phyloP scores from a whole-genome alignment of 805 yeast species.

The Wickerhamiella parazyma region DNA sequence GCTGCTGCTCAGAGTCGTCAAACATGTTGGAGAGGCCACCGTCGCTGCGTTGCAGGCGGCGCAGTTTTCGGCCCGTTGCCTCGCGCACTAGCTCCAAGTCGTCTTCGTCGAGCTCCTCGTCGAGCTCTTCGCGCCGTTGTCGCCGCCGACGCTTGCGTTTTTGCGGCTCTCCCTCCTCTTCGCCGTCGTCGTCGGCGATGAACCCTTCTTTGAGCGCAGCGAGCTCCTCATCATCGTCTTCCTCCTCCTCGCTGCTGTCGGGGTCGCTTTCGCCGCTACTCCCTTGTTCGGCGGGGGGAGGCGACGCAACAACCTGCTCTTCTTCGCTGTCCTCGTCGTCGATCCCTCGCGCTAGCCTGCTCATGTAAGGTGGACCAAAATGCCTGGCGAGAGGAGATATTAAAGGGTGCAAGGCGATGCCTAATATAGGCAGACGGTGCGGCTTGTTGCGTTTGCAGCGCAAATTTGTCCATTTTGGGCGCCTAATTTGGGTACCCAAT shows the following conservation, averaged over 20 bases:
- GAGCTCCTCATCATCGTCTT: conserved; percentile 83
- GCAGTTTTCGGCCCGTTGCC: conserved; percentile 68
- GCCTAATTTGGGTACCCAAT: too few relatives aligned
- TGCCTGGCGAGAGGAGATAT: too few relatives aligned
- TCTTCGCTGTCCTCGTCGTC: conserved; percentile 15
- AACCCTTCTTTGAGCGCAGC: conserved; percentile 77
- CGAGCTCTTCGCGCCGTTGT: conserved; percentile 11
- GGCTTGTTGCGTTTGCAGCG: too few relatives aligned
- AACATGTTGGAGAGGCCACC: conserved; percentile 48
- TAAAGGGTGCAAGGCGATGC: too few relatives aligned
- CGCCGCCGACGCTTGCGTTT: conserved; percentile 15
- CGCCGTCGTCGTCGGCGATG: conserved; percentile 67
- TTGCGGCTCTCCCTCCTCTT: conserved; percentile 17
- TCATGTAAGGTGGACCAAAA: conserved; percentile 8
- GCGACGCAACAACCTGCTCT: conserved; percentile 1
- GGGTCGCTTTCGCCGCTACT: conserved; percentile 1
- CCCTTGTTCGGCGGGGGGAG: neutral
- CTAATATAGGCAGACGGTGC: too few relatives aligned
- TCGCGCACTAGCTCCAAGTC: conserved; percentile 86
- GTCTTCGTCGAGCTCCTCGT: conserved; percentile 68
- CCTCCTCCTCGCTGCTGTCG: conserved; percentile 47
- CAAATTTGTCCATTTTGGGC: too few relatives aligned
- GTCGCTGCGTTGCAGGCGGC: conserved; percentile 55
- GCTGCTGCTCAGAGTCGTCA: conserved; percentile 41
- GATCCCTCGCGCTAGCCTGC: conserved; percentile 11